Percentiles rank a stretch among this genome's conserved stretches.
Conservation (phyloP, 1,284 basidiomycete genomes). For the Kwoniella shivajii region DNA sequence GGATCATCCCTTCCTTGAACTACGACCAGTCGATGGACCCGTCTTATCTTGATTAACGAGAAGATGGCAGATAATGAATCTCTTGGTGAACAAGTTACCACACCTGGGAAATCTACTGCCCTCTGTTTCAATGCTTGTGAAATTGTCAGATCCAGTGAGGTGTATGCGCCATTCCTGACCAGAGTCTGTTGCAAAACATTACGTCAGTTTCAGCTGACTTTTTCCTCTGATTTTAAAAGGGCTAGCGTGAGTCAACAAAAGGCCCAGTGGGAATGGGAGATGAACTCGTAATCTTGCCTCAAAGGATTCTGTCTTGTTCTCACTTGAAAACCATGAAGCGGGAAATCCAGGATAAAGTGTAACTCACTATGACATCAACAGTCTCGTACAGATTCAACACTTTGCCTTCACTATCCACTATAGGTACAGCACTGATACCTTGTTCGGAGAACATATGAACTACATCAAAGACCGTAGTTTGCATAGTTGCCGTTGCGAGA, state of each 20-base stretch:
- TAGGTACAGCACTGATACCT: slow-evolving; percentile 95
- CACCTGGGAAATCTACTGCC: slow-evolving; percentile 90
- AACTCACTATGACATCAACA: slow-evolving; percentile 93
- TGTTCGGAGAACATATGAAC: slow-evolving; percentile 98
- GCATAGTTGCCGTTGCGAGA: slow-evolving; percentile 86
- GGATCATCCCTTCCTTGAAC: slow-evolving; percentile 62
- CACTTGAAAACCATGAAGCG: not conserved
- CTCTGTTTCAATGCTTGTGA: slow-evolving; percentile 88
- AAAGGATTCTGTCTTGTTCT: not conserved
- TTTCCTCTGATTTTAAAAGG: no score
- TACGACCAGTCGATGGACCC: slow-evolving; percentile 91
- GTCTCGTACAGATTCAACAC: slow-evolving; percentile 98
- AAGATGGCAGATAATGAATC: slow-evolving; percentile 93
- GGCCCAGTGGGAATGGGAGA: no score
- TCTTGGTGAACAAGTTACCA: slow-evolving; percentile 90
- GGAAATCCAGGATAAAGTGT: slow-evolving; percentile 14
- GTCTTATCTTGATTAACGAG: slow-evolving; percentile 85
- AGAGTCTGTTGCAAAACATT: slow-evolving; percentile 75
- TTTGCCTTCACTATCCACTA: slow-evolving; percentile 87
- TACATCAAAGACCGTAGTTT: slow-evolving; percentile 94
- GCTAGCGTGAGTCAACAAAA: no score
- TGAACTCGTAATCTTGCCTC: no score
- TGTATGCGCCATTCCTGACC: slow-evolving; percentile 91
- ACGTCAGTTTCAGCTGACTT: no score
- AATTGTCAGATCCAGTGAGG: slow-evolving; percentile 93